Conservation (phyloP, 345 rosid species). For the thale cress (Arabidopsis thaliana) region TAIR10.1 NC_003076.8:6843001-6843500, state of each 20-base stretch:
- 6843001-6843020: slow-evolving; percentile 2
- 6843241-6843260: not conserved
- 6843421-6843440: not conserved
- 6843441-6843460: not conserved
- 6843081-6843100: slow-evolving; percentile 4
- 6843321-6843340: slow-evolving; percentile 3
- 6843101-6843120: slow-evolving; percentile 22
- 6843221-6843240: not conserved
- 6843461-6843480: slow-evolving; percentile 1
- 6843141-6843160: slow-evolving; percentile 35
- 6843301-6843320: not conserved
- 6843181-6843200: slow-evolving; percentile 3
- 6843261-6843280: no score
- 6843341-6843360: slow-evolving; percentile 13
- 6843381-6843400: not conserved
- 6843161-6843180: slow-evolving; percentile 9
- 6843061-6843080: slow-evolving; percentile 15
- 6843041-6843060: slow-evolving; percentile 25
- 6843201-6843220: not conserved
- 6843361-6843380: not conserved
- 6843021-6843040: not conserved
- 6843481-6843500: slow-evolving; percentile 12
- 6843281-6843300: slow-evolving; percentile 9
- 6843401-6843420: not conserved
- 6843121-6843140: slow-evolving; percentile 38